Conservation (phyloP, 2,329 filamentous ascomycete genomes). For the Cladophialophora bantiana region DNA sequence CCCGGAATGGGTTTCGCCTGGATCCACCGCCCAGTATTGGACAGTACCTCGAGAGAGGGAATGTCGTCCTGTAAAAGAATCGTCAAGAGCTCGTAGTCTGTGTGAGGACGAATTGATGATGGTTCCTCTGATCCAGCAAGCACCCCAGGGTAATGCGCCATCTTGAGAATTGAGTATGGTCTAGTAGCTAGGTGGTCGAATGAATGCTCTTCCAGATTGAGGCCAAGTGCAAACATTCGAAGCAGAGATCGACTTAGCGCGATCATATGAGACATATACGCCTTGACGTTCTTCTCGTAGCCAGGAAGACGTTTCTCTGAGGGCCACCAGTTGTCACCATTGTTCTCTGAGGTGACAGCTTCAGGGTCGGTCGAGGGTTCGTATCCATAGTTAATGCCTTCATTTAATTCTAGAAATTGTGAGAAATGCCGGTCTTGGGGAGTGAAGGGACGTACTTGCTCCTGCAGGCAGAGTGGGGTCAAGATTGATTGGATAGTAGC, state of each 20-base stretch:
- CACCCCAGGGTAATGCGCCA: conserved; percentile 55
- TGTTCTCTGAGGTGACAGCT: conserved; percentile 16
- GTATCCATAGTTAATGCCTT: conserved; percentile 35
- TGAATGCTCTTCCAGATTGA: conserved; percentile 61
- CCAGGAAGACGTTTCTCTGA: conserved; percentile 27
- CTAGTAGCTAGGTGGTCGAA: conserved; percentile 63
- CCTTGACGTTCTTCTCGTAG: conserved; percentile 22
- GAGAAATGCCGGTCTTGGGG: neutral
- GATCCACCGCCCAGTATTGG: conserved; percentile 51
- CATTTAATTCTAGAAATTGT: conserved; percentile 28
- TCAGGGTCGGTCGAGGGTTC: conserved; percentile 30
- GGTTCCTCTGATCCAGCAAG: conserved; percentile 39
- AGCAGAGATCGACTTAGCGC: conserved; percentile 60
- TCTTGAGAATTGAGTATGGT: conserved; percentile 56
- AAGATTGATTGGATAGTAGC: conserved; percentile 33
- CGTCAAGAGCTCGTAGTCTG: conserved; percentile 62
- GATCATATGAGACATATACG: conserved; percentile 44
- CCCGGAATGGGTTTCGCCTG: conserved; percentile 51
- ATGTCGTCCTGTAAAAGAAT: conserved; percentile 62
- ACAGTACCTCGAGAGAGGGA: conserved; percentile 60
- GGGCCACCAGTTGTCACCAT: conserved; percentile 34
- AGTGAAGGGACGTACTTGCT: conserved; percentile 23
- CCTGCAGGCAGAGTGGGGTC: conserved; percentile 27
- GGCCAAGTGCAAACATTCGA: conserved; percentile 61
- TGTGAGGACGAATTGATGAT: conserved; percentile 48